Percentiles rank a stretch among this genome's conserved stretches.
Evolutionary conservation across 2,329 filamentous ascomycete genomes (phyloP).

Genomic region (Magnaporthiopsis poae): DNA sequence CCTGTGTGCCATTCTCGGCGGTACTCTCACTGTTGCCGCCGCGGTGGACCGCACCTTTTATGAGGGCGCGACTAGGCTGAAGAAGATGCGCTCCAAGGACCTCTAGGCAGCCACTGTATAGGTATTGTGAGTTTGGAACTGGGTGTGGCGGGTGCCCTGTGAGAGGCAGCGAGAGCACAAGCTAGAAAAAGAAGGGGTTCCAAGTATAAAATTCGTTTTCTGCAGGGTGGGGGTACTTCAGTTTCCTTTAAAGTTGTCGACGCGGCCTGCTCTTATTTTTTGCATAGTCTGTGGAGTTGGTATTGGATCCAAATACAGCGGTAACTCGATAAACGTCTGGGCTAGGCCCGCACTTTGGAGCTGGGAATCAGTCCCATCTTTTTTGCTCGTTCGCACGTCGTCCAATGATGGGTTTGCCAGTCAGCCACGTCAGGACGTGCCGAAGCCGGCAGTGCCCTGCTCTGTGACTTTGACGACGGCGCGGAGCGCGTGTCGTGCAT

Average conservation of each 20-base stretch:
- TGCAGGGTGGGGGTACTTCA: background rate
- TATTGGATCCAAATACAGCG: background rate
- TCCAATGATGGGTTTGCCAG: background rate
- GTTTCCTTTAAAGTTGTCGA: background rate
- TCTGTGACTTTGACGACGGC: background rate
- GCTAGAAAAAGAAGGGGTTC: background rate
- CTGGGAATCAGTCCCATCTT: too few relatives aligned
- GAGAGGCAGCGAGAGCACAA: background rate
- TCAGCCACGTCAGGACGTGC: background rate
- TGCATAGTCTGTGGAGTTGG: background rate
- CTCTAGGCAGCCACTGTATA: constrained; percentile 25
- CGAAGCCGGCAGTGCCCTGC: background rate
- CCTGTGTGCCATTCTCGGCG: constrained; percentile 86
- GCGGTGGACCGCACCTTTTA: constrained; percentile 86
- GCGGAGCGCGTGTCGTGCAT: background rate
- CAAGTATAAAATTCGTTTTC: background rate
- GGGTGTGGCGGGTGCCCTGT: background rate
- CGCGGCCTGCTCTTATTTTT: background rate
- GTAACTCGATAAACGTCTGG: background rate
- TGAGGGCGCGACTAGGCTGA: constrained; percentile 73
- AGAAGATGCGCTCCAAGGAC: constrained; percentile 69
- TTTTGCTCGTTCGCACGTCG: too few relatives aligned
- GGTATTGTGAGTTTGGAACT: background rate
- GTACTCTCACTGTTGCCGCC: constrained; percentile 89
- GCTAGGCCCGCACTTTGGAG: too few relatives aligned